A percentile compares a stretch with the other conserved stretches of the same genome.
These are phyloP conservation scores for Eimeria sp. DNA, from an alignment of 169 alveolate genomes.

Conservation along the genomic window DNA sequence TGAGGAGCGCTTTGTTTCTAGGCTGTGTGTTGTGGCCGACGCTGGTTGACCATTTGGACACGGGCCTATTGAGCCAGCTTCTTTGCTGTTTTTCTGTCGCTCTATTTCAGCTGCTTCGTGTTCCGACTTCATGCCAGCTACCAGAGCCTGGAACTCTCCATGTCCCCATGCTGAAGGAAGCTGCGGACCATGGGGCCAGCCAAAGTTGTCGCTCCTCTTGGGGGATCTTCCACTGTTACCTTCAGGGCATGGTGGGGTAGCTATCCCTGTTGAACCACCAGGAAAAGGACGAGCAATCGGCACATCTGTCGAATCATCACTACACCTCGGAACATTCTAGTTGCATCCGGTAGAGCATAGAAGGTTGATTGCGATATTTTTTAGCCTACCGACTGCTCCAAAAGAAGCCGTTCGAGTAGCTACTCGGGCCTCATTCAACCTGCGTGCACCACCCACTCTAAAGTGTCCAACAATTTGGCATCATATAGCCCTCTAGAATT, in stretches of 20 bases:
- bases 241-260: not conserved
- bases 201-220: constrained; percentile 39
- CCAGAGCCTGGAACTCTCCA: constrained; percentile 8
- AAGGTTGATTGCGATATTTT: not conserved
- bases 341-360: not conserved
- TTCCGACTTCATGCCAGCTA: constrained; percentile 18
- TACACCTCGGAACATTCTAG: not conserved
- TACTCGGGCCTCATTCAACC: not conserved
- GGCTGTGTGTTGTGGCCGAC: not conserved
- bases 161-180: constrained; percentile 5
- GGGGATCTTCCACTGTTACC: constrained; percentile 17
- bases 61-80: not conserved
- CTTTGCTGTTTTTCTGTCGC: constrained; percentile 20
- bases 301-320: not conserved
- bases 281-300: not conserved
- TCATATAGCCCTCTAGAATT: not conserved
- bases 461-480: not conserved
- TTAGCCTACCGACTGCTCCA: constrained; percentile 11
- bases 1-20: not conserved
- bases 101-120: not conserved
- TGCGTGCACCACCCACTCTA: constrained; percentile 9
- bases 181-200: constrained; percentile 29
- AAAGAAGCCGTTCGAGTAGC: not conserved
- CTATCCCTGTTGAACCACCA: not conserved
- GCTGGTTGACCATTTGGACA: not conserved